phyloP scores from a whole-genome alignment of 306 rosid genomes.

The Quercus dentata region DNA sequence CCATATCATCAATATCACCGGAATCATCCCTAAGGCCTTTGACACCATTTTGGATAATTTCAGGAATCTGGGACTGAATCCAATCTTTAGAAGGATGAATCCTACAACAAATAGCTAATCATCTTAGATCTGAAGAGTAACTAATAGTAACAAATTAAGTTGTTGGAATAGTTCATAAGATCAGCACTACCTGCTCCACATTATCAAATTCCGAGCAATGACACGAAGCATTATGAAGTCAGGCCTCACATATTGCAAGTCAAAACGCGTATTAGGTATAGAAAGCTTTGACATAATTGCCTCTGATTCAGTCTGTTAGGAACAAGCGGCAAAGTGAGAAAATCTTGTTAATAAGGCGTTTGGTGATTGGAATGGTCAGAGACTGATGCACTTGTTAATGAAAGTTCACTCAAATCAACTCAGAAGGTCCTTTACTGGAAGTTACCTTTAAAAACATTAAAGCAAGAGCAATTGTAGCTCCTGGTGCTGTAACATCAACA shows the following conservation, averaged over 20 bases:
- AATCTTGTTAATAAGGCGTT: conserved; percentile 5
- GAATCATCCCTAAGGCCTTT: conserved; percentile 64
- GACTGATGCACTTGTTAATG: conserved; percentile 13
- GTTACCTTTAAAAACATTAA: conserved; percentile 89
- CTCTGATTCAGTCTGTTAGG: conserved; percentile 82
- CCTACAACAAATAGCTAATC: conserved; percentile 41
- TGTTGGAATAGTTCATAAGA: conserved; percentile 15
- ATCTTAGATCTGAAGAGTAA: conserved; percentile 27
- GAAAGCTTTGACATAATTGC: conserved; percentile 80
- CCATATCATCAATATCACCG: conserved; percentile 71
- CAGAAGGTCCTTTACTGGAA: conserved; percentile 14
- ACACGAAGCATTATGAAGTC: conserved; percentile 97
- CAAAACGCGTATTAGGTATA: conserved; percentile 78
- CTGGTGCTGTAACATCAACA: conserved; percentile 94
- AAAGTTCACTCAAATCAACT: conserved; percentile 23
- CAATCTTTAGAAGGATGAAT: conserved; percentile 88
- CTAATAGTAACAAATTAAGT: conserved; percentile 19
- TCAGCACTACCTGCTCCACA: conserved; percentile 88
- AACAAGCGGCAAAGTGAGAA: conserved; percentile 29
- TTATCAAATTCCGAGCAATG: conserved; percentile 87
- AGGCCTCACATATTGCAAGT: conserved; percentile 94
- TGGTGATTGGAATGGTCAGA: conserved; percentile 8
- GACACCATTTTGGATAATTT: conserved; percentile 60
- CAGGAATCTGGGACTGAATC: conserved; percentile 92
- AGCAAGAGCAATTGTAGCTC: conserved; percentile 89